Evolutionary conservation across 768 basidiomycete species (phyloP), one percentile per base, ranked within the genome.

Genomic region (Mrakia frigida): DNA sequence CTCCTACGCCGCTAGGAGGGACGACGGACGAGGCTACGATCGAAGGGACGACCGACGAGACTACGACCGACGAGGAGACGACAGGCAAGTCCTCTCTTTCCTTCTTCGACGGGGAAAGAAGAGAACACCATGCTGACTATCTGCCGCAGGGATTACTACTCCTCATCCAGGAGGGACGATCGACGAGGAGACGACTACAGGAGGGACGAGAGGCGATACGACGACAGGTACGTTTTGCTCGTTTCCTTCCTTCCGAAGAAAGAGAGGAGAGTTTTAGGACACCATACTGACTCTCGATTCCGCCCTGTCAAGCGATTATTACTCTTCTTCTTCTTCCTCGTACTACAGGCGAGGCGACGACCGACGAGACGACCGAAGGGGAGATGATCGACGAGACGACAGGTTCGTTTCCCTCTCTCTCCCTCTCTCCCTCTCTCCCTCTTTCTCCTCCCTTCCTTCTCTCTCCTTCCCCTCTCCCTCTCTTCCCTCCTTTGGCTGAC

Each of bases 1-100:
- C 59, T 65, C 63, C 18, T 65, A 65, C 63, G 86, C 87, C 60
- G 77, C 81, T 68, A 76, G 73, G 73, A 84, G 86, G 67, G 86
- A 87, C 69, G 87, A 88, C 74, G 83, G 78, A 52, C 73, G 79
- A 74, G 70, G 68, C 61, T 75, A 80, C 77, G 63, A 75, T 63
- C 65, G 65, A 67, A 84, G 86, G 69, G 86, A 87, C 69, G 87
- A 88, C 73, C 83, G 78, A 60, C 73, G 79, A 76, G 63, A 65
- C 63, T 53, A 73, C 41, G 56, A 73, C 73, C 59, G 79, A 28
- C 69, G 79, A 21, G 74, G 71, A 18, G 43, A 74, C 63, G 73
- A 74, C 63, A 50, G 73, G 73, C 39, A 63, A 37, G 73, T 74
- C 41, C 43, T 33, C n/a, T 0, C 56, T 61, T 23, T 28, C 0